phyloP scores from a whole-genome alignment of 179 eudicot genomes.

The Beta lomatogona region DNA sequence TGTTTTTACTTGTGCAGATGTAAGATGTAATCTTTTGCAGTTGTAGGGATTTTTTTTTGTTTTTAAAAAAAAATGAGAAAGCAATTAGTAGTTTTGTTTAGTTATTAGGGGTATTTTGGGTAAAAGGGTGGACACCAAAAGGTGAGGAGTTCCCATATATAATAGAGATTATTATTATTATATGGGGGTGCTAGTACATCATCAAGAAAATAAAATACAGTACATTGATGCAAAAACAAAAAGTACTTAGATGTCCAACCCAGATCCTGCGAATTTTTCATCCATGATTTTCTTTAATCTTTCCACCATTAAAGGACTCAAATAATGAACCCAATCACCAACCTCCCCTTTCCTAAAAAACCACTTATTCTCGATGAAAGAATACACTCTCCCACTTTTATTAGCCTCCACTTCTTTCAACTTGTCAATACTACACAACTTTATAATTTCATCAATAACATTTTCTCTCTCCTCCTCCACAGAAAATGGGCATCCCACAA shows the following conservation, averaged over 20 bases:
- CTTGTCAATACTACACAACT: conserved; percentile 34
- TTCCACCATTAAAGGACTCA: conserved; percentile 23
- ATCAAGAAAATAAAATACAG: not conserved
- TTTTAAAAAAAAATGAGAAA: too few species aligned
- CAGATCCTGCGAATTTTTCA: conserved; percentile 26
- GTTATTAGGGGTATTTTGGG: too few species aligned
- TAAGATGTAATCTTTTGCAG: too few species aligned
- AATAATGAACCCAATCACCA: conserved; percentile 39
- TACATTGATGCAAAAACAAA: not conserved
- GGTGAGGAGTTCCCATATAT: too few species aligned
- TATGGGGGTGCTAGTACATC: not conserved
- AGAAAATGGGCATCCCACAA: conserved; percentile 33
- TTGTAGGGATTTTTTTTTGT: too few species aligned
- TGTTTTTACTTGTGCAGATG: too few species aligned
- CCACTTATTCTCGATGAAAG: conserved; percentile 34
- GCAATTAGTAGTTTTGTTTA: too few species aligned
- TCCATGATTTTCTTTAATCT: conserved; percentile 26
- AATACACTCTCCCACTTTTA: conserved; percentile 30
- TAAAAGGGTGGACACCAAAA: too few species aligned
- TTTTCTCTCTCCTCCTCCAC: conserved; percentile 26
- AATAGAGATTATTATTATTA: too few species aligned
- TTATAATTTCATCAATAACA: conserved; percentile 33
- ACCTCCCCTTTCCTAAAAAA: conserved; percentile 39
- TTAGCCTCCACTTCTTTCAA: conserved; percentile 37
- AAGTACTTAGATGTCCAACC: conserved; percentile 12